Percentiles rank a stretch among this genome's conserved stretches.
These are phyloP conservation scores for Pichia sporocuriosa DNA, from an alignment of 805 yeast species.

Conservation along the genomic window DNA sequence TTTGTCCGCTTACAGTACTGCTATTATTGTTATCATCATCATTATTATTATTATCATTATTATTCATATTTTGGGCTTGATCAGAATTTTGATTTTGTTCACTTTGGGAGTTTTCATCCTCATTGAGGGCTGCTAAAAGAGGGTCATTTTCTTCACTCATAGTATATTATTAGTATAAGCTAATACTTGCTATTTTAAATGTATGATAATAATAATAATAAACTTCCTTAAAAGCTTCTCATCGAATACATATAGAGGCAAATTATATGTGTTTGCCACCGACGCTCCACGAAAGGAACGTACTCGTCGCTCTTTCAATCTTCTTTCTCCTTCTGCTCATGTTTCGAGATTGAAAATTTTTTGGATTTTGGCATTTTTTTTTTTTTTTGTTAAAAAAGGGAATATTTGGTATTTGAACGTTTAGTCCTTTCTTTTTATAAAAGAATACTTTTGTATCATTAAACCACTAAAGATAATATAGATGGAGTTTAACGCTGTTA, in stretches of 20 bases:
- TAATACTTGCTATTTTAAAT: too few species aligned
- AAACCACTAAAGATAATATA: not conserved
- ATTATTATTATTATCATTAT: constrained; percentile 2
- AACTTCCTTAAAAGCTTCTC: too few species aligned
- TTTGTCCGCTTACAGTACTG: constrained; percentile 10
- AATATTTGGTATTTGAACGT: too few species aligned
- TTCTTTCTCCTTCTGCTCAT: too few species aligned
- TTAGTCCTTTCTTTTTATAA: too few species aligned
- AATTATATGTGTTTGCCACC: constrained; percentile 1
- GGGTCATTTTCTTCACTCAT: constrained; percentile 59
- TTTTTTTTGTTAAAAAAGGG: too few species aligned
- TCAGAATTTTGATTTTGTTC: not conserved
- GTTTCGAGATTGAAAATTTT: too few species aligned
- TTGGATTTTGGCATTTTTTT: too few species aligned
- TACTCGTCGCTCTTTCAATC: too few species aligned
- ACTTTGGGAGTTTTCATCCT: constrained; percentile 26
- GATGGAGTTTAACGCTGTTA: constrained; percentile 93
- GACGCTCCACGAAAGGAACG: not conserved
- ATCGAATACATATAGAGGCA: not conserved
- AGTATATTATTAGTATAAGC: not conserved
- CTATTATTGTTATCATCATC: too few species aligned
- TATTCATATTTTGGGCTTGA: constrained; percentile 3
- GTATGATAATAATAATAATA: too few species aligned
- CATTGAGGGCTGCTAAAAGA: constrained; percentile 60
- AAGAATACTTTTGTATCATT: too few species aligned